A percentile compares a stretch with the other conserved stretches of the same genome.
Conservation (phyloP, 768 basidiomycete species). For the Pulveroboletus sp. region DNA sequence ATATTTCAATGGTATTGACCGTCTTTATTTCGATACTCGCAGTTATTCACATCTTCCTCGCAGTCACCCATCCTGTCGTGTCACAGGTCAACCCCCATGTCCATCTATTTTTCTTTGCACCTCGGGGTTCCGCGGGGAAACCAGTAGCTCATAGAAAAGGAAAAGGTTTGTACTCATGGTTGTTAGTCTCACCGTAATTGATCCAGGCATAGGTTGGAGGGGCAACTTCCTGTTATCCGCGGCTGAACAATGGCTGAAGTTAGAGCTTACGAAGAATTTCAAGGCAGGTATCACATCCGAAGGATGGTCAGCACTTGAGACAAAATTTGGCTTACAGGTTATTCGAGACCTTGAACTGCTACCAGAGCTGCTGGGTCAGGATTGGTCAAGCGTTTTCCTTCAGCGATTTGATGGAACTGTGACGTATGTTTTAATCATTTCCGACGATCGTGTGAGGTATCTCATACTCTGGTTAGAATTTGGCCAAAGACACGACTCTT, state of each 20-base stretch:
- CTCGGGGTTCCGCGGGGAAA: constrained; percentile 81
- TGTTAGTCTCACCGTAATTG: neutral
- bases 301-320: neutral
- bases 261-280: constrained; percentile 96
- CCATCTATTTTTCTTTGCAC: constrained; percentile 93
- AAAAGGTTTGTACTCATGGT: constrained; percentile 52
- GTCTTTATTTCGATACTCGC: neutral
- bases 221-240: constrained; percentile 92
- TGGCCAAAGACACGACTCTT: constrained; percentile 79
- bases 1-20: constrained; percentile 72
- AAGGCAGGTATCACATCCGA: constrained; percentile 42
- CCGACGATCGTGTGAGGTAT: constrained; percentile 13
- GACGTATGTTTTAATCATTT: constrained; percentile 54
- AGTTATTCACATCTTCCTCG: constrained; percentile 1
- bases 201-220: constrained; percentile 68
- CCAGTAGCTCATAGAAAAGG: constrained; percentile 94
- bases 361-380: constrained; percentile 88
- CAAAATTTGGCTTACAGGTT: constrained; percentile 40
- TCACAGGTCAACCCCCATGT: constrained; percentile 92
- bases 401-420: constrained; percentile 89
- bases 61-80: constrained; percentile 90
- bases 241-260: constrained; percentile 90
- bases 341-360: constrained; percentile 95
- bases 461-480: constrained; percentile 48
- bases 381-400: constrained; percentile 96